Percentiles rank a stretch among this genome's conserved stretches.
Evolutionary conservation across 768 basidiomycete genomes (phyloP).

Genomic region (Suillus fuscotomentosus): DNA sequence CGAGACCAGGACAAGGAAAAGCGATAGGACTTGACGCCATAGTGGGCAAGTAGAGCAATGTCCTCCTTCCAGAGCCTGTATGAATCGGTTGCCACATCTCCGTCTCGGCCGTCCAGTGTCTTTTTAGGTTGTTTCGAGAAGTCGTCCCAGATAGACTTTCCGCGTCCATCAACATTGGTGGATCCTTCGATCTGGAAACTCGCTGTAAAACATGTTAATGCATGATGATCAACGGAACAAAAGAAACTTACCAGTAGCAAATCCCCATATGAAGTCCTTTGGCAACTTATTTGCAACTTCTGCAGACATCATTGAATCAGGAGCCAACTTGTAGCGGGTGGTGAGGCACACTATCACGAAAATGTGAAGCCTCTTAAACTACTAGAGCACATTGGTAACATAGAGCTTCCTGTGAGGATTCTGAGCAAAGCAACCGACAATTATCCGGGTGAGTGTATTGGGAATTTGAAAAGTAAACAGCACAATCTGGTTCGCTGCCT

Average conservation of each 20-base stretch:
- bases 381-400: slow-evolving; percentile 28
- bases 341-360: slow-evolving; percentile 24
- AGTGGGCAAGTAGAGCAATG: slow-evolving; percentile 55
- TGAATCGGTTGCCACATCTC: slow-evolving; percentile 71
- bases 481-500: not conserved
- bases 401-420: slow-evolving; percentile 29
- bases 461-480: slow-evolving; percentile 1
- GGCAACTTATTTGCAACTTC: slow-evolving; percentile 42
- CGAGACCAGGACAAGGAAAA: slow-evolving; percentile 79
- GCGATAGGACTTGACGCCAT: slow-evolving; percentile 71
- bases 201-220: slow-evolving; percentile 35
- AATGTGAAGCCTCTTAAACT: slow-evolving; percentile 37
- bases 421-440: slow-evolving; percentile 40
- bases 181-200: slow-evolving; percentile 78
- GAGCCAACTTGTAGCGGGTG: slow-evolving; percentile 25
- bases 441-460: slow-evolving; percentile 38
- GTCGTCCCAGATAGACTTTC: slow-evolving; percentile 75
- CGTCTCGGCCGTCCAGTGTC: slow-evolving; percentile 64
- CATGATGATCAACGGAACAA: not conserved
- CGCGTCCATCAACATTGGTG: slow-evolving; percentile 54
- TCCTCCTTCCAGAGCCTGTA: slow-evolving; percentile 70
- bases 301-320: slow-evolving; percentile 26
- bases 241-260: slow-evolving; percentile 55
- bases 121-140: slow-evolving; percentile 65
- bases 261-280: slow-evolving; percentile 66